Base-by-base conservation (phyloP, 2,329 filamentous ascomycete species). In the Sarocladiaceae sp. region DNA sequence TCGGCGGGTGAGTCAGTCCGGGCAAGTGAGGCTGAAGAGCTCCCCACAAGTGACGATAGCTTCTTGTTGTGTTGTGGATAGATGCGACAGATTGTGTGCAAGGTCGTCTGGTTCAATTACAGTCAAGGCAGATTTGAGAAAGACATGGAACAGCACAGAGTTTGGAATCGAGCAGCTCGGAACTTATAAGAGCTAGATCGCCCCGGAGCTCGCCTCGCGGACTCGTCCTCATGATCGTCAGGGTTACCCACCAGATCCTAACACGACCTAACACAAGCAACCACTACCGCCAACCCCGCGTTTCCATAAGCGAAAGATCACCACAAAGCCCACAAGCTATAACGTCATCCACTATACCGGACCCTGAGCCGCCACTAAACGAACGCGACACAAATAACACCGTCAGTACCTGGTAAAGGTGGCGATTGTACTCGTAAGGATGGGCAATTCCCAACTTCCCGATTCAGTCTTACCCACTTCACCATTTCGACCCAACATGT, bases 1-100 rank as follows among this genome's bases (percentile, higher is more conserved):
- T n/a, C n/a, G n/a, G n/a, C 44, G 44, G 17, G 28, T 48, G 44
- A 48, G 44, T 48, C 44, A 48, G 28, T 33, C 26, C 44, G 44
- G 44, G n/a, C 26, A 5, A n/a, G 12, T 48, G 44, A 48, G 28
- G 25, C 44, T 48, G 44, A 20, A 33, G 4, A 33, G 29, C 29
- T 15, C 29, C 15, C 15, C 29, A 15, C 29, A 17, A n/a, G 12
- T 36, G 33, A 36, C 33, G 33, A 36, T 36, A 36, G 33, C 15
- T 36, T 8, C 33, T 12, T n/a, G n/a, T n/a, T n/a, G n/a, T n/a
- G n/a, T n/a, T n/a, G n/a, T n/a, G n/a, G n/a, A n/a, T n/a, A n/a
- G 18, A 36, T 10, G 33, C 15, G 33, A 36, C 7, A 8, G 33
- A n/a, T 12, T 5, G 33, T 12, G 15, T 7, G 33, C 6, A n/a